Evolutionary conservation across 2,329 filamentous ascomycete genomes (phyloP).

Genomic region (Verticillium albo-atrum): DNA sequence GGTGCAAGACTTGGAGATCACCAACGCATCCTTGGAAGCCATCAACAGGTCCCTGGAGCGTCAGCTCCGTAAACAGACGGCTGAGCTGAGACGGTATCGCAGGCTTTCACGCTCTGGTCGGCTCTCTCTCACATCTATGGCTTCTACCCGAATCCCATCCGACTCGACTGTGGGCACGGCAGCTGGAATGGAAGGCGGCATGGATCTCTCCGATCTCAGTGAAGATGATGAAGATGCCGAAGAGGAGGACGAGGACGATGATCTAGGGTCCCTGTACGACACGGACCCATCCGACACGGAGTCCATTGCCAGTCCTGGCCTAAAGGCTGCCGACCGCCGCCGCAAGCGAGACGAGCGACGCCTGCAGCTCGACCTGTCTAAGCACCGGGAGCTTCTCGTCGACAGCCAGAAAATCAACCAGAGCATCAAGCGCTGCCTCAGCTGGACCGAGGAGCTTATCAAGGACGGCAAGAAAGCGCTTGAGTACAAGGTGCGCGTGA

Average conservation of each 20-base stretch:
- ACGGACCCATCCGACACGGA: conserved; percentile 39
- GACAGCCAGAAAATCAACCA: conserved; percentile 96
- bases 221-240: conserved; percentile 41
- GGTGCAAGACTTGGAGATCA: conserved; percentile 93
- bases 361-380: conserved; percentile 77
- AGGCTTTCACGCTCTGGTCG: conserved; percentile 80
- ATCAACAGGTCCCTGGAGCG: conserved; percentile 93
- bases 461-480: conserved; percentile 83
- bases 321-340: conserved; percentile 39
- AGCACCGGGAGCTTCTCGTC: conserved; percentile 82
- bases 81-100: conserved; percentile 79
- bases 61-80: conserved; percentile 85
- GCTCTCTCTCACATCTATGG: conserved; percentile 44
- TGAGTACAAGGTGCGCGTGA: conserved; percentile 72
- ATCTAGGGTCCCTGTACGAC: conserved; percentile 49
- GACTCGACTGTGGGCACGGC: conserved; percentile 24
- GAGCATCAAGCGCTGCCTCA: conserved; percentile 82
- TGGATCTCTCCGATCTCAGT: conserved; percentile 46
- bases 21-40: conserved; percentile 87
- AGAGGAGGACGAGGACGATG: conserved; percentile 37
- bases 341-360: conserved; percentile 75
- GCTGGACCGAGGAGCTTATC: conserved; percentile 87
- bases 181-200: conserved; percentile 25
- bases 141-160: conserved; percentile 35
- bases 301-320: conserved; percentile 30